These are phyloP conservation scores for Russula virescens DNA, from an alignment of 768 basidiomycete genomes.

Conservation along the genomic window DNA sequence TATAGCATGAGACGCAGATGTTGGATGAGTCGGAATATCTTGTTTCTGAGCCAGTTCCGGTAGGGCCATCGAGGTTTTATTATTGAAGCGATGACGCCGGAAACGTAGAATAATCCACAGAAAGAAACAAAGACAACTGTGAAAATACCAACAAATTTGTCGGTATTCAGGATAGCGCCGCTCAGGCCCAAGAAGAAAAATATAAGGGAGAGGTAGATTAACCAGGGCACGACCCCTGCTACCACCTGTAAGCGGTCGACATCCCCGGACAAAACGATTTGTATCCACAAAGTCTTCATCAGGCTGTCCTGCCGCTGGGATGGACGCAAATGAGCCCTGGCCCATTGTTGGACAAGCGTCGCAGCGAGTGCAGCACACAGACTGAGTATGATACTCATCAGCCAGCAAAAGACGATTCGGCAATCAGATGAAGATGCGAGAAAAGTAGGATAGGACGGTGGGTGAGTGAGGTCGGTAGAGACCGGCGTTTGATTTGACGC, in stretches of 20 bases:
- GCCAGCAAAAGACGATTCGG: not conserved
- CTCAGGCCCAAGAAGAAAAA: conserved; percentile 3
- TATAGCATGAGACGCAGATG: not conserved
- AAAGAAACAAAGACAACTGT: not conserved
- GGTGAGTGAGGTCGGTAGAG: not conserved
- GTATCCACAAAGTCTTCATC: not conserved
- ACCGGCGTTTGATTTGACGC: not conserved
- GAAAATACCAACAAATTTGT: not conserved
- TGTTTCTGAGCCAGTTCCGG: not conserved
- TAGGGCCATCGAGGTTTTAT: not conserved
- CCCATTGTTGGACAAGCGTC: conserved; percentile 3
- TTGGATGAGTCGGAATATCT: not conserved
- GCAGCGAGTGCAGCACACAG: not conserved
- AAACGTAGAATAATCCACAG: not conserved
- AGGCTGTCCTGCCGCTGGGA: not conserved
- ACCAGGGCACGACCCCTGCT: not conserved
- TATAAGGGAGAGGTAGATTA: not conserved
- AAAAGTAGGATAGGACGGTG: not conserved
- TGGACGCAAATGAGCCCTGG: not conserved
- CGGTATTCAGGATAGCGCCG: not conserved
- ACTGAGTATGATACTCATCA: not conserved
- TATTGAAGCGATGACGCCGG: not conserved
- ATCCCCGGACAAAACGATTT: not conserved
- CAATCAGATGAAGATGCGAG: not conserved
- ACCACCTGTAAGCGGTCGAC: not conserved